A percentile compares a stretch with the other conserved stretches of the same genome.
Evolutionary conservation across 2,329 filamentous ascomycete species (phyloP).

Genomic region (Calcarisporium arbuscula): DNA sequence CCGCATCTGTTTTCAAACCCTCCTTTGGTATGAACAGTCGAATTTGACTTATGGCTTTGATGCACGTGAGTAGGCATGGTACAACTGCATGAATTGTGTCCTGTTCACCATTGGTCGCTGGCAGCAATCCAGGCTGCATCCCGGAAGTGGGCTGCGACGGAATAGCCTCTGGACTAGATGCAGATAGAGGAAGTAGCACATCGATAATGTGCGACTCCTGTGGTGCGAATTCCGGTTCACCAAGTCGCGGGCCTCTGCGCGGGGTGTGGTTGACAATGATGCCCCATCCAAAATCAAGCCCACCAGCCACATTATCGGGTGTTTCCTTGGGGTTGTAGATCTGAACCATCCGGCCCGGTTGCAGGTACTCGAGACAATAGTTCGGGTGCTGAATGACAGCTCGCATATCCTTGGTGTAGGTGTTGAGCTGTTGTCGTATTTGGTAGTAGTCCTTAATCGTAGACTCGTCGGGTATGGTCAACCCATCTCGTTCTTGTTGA

Average conservation of each 20-base stretch:
- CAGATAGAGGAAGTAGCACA: constrained; percentile 61
- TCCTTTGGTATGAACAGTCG: constrained; percentile 79
- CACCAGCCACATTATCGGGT: constrained; percentile 29
- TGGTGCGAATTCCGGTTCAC: constrained; percentile 59
- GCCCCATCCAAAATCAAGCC: constrained; percentile 85
- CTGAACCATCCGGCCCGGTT: constrained; percentile 79
- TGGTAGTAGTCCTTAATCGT: constrained; percentile 94
- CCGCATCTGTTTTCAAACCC: constrained; percentile 54
- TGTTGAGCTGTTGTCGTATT: constrained; percentile 74
- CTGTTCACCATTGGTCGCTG: constrained; percentile 20
- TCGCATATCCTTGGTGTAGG: constrained; percentile 83
- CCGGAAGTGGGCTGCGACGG: constrained; percentile 29
- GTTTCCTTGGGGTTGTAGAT: constrained; percentile 63
- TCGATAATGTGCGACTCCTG: constrained; percentile 81
- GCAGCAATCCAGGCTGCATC: constrained; percentile 55
- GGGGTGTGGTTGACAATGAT: constrained; percentile 69
- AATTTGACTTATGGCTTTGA: constrained; percentile 79
- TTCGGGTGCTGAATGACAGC: constrained; percentile 87
- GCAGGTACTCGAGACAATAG: constrained; percentile 77
- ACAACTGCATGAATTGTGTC: constrained; percentile 40
- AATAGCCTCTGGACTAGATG: constrained; percentile 41
- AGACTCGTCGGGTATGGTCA: constrained; percentile 77
- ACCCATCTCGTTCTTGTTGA: constrained; percentile 65
- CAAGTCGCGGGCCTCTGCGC: constrained; percentile 60
- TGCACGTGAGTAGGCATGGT: constrained; percentile 77